Evolutionary conservation across 768 basidiomycete species (phyloP).

Genomic region (Naganishia vishniacii): DNA sequence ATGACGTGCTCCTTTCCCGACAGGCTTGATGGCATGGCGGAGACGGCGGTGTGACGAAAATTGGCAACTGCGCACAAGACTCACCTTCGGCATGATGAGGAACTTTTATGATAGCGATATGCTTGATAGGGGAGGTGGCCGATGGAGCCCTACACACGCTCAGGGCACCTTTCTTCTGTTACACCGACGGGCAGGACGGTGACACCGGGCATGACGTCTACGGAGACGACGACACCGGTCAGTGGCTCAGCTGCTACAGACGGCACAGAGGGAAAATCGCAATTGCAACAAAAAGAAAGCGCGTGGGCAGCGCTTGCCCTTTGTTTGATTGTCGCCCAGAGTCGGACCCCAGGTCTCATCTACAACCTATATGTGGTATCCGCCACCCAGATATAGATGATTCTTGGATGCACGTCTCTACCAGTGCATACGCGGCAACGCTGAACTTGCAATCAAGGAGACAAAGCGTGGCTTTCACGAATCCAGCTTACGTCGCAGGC

Average conservation of each 20-base stretch:
- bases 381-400: too few species aligned
- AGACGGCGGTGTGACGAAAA: background rate
- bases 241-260: constrained; percentile 1
- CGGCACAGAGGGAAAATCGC: background rate
- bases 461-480: too few species aligned
- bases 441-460: too few species aligned
- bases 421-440: too few species aligned
- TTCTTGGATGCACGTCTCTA: too few species aligned
- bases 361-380: too few species aligned
- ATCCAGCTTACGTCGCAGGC: too few species aligned
- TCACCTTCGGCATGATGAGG: constrained; percentile 17
- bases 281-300: constrained; percentile 3
- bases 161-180: background rate
- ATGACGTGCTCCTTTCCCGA: too few species aligned
- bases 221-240: background rate
- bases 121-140: background rate
- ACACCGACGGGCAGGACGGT: background rate
- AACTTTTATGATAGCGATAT: background rate
- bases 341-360: background rate
- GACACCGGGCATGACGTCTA: constrained; percentile 18
- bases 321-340: background rate
- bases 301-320: constrained; percentile 5
- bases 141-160: too few species aligned
- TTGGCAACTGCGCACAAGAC: background rate
- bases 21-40: background rate